Percentiles rank a stretch among this genome's conserved stretches.
Evolutionary conservation across 805 yeast species (phyloP).

Genomic region (Candida fluviatilis): DNA sequence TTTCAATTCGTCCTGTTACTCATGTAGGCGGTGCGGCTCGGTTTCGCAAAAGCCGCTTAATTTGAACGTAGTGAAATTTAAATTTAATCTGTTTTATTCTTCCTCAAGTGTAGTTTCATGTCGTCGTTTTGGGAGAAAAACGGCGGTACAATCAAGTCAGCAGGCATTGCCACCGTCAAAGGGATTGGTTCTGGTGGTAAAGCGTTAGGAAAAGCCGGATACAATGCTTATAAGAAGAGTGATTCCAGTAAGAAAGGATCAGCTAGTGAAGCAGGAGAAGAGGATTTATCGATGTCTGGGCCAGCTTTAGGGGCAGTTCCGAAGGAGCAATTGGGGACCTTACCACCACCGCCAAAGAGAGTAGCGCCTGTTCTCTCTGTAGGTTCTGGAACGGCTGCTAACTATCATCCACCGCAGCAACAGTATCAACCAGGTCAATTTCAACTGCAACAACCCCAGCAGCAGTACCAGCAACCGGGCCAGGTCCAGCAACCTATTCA

Average conservation of each 20-base stretch:
- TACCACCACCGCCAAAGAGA: conserved; percentile 36
- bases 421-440: conserved; percentile 9
- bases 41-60: too few species aligned
- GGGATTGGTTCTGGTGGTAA: conserved; percentile 51
- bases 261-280: background rate
- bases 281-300: conserved; percentile 3
- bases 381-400: conserved; percentile 16
- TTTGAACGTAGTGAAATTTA: too few species aligned
- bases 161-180: conserved; percentile 43
- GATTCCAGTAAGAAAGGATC: conserved; percentile 23
- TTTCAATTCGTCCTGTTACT: too few species aligned
- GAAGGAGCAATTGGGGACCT: conserved; percentile 14
- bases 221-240: conserved; percentile 45
- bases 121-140: conserved; percentile 40
- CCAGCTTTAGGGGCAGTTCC: conserved; percentile 13
- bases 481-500: background rate
- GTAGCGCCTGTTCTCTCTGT: conserved; percentile 20
- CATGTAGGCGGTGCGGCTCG: too few species aligned
- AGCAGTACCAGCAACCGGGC: background rate
- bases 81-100: too few species aligned
- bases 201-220: conserved; percentile 48
- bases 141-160: conserved; percentile 48
- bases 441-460: conserved; percentile 5
- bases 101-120: too few species aligned
- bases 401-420: conserved; percentile 10